phyloP scores from a whole-genome alignment of 2,329 filamentous ascomycete genomes.

The Diaporthe caulivora region DNA sequence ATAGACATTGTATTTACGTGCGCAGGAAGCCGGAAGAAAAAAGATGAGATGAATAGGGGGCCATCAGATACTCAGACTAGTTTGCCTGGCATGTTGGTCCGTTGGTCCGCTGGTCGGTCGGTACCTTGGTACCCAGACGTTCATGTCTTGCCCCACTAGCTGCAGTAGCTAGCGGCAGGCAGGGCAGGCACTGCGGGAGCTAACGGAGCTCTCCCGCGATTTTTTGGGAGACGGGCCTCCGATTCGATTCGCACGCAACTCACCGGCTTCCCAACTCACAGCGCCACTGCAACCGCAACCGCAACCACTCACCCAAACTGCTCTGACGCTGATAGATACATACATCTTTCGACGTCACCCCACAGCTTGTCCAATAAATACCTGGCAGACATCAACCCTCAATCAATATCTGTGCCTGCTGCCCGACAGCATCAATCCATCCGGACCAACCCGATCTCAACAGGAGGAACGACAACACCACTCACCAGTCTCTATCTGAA shows the following conservation, averaged over 20 bases:
- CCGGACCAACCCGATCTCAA: background rate
- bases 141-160: conserved; percentile 9
- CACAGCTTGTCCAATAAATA: background rate
- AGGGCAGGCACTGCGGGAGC: conserved; percentile 22
- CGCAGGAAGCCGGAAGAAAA: background rate
- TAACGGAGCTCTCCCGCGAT: conserved; percentile 27
- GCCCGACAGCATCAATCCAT: background rate
- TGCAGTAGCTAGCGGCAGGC: conserved; percentile 27
- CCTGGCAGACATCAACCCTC: background rate
- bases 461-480: background rate
- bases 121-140: background rate
- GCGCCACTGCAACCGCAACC: background rate
- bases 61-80: no score
- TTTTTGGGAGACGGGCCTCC: conserved; percentile 17
- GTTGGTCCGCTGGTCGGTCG: no score
- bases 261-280: conserved; percentile 10
- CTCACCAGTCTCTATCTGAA: background rate
- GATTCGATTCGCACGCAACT: background rate
- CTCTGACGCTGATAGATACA: background rate
- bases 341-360: conserved; percentile 6
- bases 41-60: conserved; percentile 17
- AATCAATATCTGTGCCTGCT: background rate
- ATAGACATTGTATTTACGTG: background rate
- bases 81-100: background rate
- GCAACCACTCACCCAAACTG: background rate